Conservation (phyloP, 2,329 filamentous ascomycete genomes). For the Atkinsonella texensis region DNA sequence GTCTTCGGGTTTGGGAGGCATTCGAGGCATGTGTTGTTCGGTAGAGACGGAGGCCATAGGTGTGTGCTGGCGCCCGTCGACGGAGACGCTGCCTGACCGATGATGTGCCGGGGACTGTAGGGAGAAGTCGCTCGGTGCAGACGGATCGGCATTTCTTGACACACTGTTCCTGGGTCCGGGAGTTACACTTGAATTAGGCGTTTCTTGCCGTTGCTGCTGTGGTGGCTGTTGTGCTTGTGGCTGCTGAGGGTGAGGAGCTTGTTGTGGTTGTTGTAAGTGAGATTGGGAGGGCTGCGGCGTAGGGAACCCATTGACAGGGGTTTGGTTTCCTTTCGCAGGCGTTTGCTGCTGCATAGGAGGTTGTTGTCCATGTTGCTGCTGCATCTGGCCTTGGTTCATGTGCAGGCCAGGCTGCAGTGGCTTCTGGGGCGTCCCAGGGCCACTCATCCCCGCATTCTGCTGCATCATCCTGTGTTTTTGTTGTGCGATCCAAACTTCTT, state of each 20-base stretch:
- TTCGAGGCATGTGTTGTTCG: slow-evolving; percentile 24
- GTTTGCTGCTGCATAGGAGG: slow-evolving; percentile 25
- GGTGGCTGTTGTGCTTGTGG: slow-evolving; percentile 10
- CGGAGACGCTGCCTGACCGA: slow-evolving; percentile 29
- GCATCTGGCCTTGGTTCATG: slow-evolving; percentile 20
- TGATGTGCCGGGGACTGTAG: slow-evolving; percentile 32
- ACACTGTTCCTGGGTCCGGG: slow-evolving; percentile 31
- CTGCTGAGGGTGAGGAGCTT: slow-evolving; percentile 16
- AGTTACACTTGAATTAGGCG: slow-evolving; percentile 25
- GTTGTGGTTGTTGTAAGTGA: slow-evolving; percentile 7
- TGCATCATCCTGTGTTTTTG: slow-evolving; percentile 42
- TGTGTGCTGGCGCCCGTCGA: slow-evolving; percentile 19
- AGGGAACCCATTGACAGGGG: slow-evolving; percentile 25
- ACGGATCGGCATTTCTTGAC: slow-evolving; percentile 35
- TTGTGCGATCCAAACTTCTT: slow-evolving; percentile 51
- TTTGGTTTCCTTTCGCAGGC: slow-evolving; percentile 29
- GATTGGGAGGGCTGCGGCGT: slow-evolving; percentile 20
- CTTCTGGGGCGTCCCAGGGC: slow-evolving; percentile 17
- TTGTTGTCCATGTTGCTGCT: slow-evolving; percentile 20
- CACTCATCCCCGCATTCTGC: slow-evolving; percentile 20
- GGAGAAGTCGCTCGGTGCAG: slow-evolving; percentile 26
- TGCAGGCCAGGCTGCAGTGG: slow-evolving; percentile 26
- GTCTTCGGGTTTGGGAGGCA: slow-evolving; percentile 35
- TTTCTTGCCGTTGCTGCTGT: slow-evolving; percentile 7
- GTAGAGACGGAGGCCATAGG: slow-evolving; percentile 9